A percentile compares a stretch with the other conserved stretches of the same genome.
Evolutionary conservation across 805 yeast genomes (phyloP).

Genomic region (Candida fluviatilis): DNA sequence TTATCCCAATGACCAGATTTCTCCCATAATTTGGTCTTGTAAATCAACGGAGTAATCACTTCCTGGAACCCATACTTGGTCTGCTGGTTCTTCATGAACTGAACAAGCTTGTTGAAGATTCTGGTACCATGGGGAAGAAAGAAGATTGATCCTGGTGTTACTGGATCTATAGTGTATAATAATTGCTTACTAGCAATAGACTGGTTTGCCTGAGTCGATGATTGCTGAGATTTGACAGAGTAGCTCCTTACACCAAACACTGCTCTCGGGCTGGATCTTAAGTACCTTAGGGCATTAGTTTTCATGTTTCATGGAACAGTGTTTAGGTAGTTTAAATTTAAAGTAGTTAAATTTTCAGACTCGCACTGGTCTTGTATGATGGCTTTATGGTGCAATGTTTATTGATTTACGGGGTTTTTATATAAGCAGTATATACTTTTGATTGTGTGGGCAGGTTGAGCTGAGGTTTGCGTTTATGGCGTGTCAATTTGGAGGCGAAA

Average conservation of each 20-base stretch:
- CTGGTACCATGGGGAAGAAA: slow-evolving; percentile 91
- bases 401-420: no score
- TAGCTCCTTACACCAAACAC: not conserved
- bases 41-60: slow-evolving; percentile 88
- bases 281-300: not conserved
- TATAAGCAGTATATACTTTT: no score
- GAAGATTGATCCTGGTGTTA: slow-evolving; percentile 89
- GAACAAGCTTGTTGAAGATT: slow-evolving; percentile 71
- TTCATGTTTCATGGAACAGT: not conserved
- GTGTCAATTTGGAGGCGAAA: no score
- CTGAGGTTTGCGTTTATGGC: no score
- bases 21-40: slow-evolving; percentile 80
- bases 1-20: slow-evolving; percentile 95
- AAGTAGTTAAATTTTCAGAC: no score
- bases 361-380: no score
- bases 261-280: not conserved
- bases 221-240: slow-evolving; percentile 5
- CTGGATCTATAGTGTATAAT: slow-evolving; percentile 71
- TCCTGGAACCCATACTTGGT: slow-evolving; percentile 80
- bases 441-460: no score
- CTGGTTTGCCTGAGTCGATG: slow-evolving; percentile 35
- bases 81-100: slow-evolving; percentile 85
- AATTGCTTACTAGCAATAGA: slow-evolving; percentile 63
- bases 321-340: no score
- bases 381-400: no score